Evolutionary conservation across 495 filamentous ascomycete species (phyloP), one percentile per base, ranked within the genome.

Genomic region (Podospora anserina): DNA sequence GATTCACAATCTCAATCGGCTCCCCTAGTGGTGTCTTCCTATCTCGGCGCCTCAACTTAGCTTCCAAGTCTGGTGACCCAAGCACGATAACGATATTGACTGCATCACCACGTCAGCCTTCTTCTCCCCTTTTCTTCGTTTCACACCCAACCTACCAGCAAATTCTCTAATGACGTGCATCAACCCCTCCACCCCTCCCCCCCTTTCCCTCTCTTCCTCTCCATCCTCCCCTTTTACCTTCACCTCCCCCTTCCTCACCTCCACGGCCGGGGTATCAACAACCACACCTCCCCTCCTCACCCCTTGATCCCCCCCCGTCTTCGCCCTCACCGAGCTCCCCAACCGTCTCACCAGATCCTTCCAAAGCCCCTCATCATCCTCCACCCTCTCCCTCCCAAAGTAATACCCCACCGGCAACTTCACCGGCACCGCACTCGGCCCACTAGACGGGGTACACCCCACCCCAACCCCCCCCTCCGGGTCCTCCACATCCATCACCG

Each of bases 331-430:
- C 15, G 93, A 90, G 28, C 96, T 82, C 16, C 92, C 95, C 75
- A 97, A 80, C 69, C 92, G 84, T 44, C 89, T 90, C 55, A 91
- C 79, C 66, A 98, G 75, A 1, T 88, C 87, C 78, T 87, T 91
- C 76, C 89, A 97, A 15, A 94, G 75, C 56, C 82, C 83, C 30
- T 85, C 81, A 64, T 94, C 91, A 6, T 92, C 91, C 68, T 95
- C 90, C 3, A 92, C 88, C 68, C 82, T 89, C 55, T 87, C 82
- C 65, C 91, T 82, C 11, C 93, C 93, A 78, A 92, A 93, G 72
- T 91, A 91, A 73, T 97, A 97, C n/a, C 93, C 92, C 65, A 98
- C 78, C 20, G 96, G 96, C 71, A 95, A 80, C 80, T 97, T 98
- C 27, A 97, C 91, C 1, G 95, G 93, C 18, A 95, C 86, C 15